These are phyloP conservation scores for Clarireedia monteithiana DNA, from an alignment of 2,329 filamentous ascomycete species.

Conservation along the genomic window DNA sequence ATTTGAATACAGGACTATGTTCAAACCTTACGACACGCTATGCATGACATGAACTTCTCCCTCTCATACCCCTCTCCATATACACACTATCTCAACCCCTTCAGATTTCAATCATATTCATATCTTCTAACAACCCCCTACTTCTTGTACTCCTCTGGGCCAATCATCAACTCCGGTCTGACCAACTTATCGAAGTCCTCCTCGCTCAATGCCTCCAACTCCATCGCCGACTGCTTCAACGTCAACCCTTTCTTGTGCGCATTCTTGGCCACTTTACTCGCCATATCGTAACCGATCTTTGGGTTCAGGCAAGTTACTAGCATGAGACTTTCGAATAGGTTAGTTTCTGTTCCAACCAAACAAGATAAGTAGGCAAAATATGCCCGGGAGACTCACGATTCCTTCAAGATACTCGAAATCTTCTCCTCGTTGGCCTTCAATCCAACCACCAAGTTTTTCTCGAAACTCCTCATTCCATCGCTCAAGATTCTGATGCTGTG, in stretches of 20 bases:
- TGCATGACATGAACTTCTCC: too few relatives aligned
- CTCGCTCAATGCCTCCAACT: conserved; percentile 80
- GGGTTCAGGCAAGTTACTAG: conserved; percentile 96
- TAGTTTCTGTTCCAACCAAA: too few relatives aligned
- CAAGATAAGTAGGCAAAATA: too few relatives aligned
- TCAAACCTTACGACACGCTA: too few relatives aligned
- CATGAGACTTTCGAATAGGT: conserved; percentile 62
- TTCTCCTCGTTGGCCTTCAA: conserved; percentile 90
- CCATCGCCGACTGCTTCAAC: conserved; percentile 87
- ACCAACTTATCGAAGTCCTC: conserved; percentile 89
- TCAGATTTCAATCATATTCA: neutral
- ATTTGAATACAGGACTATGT: too few relatives aligned
- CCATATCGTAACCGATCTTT: conserved; percentile 96
- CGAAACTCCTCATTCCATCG: conserved; percentile 91
- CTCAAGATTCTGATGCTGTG: conserved; percentile 84
- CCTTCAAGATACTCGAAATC: conserved; percentile 83
- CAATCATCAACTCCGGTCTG: conserved; percentile 90
- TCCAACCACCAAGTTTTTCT: conserved; percentile 83
- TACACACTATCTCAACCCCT: neutral
- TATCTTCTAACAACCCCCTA: neutral
- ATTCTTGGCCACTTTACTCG: conserved; percentile 94
- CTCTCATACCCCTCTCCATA: neutral
- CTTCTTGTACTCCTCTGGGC: conserved; percentile 60
- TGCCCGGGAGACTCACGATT: conserved; percentile 58
- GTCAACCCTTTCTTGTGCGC: conserved; percentile 97